A percentile compares a stretch with the other conserved stretches of the same genome.
Evolutionary conservation across 352 stramenopile genomes (phyloP).

Genomic region (Globisporangium cylindrosporum): DNA sequence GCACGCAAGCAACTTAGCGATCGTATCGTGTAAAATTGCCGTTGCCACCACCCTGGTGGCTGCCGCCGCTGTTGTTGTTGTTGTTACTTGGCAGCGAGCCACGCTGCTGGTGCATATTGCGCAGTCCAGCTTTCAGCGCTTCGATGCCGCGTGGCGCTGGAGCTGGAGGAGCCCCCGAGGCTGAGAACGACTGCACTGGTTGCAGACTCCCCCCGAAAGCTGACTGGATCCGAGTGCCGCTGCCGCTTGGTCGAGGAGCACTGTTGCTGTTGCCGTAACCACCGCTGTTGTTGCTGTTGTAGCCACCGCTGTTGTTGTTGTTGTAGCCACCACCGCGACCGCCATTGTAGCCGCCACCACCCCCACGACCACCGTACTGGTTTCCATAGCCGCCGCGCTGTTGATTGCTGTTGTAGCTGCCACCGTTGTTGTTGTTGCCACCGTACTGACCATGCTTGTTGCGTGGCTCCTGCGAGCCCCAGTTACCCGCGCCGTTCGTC

Average conservation of each 20-base stretch:
- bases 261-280: slow-evolving; percentile 13
- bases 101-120: slow-evolving; percentile 84
- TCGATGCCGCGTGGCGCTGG: slow-evolving; percentile 54
- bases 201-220: slow-evolving; percentile 59
- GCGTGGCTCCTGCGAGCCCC: slow-evolving; percentile 72
- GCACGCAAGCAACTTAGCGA: slow-evolving; percentile 24
- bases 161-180: slow-evolving; percentile 30
- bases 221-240: slow-evolving; percentile 50
- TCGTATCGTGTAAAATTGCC: slow-evolving; percentile 47
- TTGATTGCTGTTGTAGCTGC: slow-evolving; percentile 28
- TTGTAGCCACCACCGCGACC: slow-evolving; percentile 6
- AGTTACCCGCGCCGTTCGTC: slow-evolving; percentile 70
- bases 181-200: slow-evolving; percentile 46
- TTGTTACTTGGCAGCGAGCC: slow-evolving; percentile 15
- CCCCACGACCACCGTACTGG: slow-evolving; percentile 26
- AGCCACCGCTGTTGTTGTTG: slow-evolving; percentile 19
- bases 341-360: slow-evolving; percentile 20
- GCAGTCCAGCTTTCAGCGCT: slow-evolving; percentile 74
- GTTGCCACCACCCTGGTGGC: neutral
- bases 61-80: slow-evolving; percentile 19
- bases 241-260: slow-evolving; percentile 1
- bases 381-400: slow-evolving; percentile 19
- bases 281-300: slow-evolving; percentile 18
- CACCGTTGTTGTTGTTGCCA: slow-evolving; percentile 25
- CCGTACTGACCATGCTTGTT: slow-evolving; percentile 71